Percentiles rank a stretch among this genome's conserved stretches.
These are phyloP conservation scores for Cicer chorassanicum DNA, from an alignment of 306 rosid genomes.

Conservation along the genomic window DNA sequence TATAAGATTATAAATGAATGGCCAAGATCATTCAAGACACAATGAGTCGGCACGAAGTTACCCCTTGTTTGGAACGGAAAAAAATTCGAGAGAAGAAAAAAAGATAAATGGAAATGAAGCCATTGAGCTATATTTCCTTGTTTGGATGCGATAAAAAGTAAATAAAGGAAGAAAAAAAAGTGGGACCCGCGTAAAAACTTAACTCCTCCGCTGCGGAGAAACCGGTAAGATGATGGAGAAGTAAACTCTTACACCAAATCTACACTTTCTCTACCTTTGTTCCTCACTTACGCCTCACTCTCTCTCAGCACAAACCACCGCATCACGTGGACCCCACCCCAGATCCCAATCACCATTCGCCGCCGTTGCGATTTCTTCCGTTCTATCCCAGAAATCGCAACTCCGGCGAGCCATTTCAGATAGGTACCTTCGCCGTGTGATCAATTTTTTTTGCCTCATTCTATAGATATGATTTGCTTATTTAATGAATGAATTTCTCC, in stretches of 20 bases:
- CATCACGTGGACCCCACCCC: background rate
- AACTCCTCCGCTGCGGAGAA: constrained; percentile 1
- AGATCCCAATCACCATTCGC: constrained; percentile 14
- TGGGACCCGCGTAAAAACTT: constrained; percentile 29
- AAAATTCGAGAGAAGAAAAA: no score
- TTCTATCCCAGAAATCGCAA: constrained; percentile 15
- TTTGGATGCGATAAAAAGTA: background rate
- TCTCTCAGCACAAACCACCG: constrained; percentile 38
- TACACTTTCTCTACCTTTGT: constrained; percentile 11
- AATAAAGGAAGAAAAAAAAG: background rate
- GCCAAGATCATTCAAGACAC: no score
- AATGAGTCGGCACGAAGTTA: no score
- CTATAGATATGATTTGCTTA: background rate
- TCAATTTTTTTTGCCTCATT: background rate
- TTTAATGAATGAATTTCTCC: background rate
- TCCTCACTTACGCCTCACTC: constrained; percentile 29
- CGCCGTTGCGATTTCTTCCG: constrained; percentile 3
- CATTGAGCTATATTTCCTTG: background rate
- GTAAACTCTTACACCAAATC: constrained; percentile 13
- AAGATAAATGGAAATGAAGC: no score
- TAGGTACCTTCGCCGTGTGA: background rate
- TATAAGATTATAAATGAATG: no score
- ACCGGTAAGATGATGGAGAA: background rate
- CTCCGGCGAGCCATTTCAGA: constrained; percentile 26
- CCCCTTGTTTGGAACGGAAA: no score